Base-by-base conservation (phyloP, 495 filamentous ascomycete species). In the Paragyromitra xinjiangensis region DNA sequence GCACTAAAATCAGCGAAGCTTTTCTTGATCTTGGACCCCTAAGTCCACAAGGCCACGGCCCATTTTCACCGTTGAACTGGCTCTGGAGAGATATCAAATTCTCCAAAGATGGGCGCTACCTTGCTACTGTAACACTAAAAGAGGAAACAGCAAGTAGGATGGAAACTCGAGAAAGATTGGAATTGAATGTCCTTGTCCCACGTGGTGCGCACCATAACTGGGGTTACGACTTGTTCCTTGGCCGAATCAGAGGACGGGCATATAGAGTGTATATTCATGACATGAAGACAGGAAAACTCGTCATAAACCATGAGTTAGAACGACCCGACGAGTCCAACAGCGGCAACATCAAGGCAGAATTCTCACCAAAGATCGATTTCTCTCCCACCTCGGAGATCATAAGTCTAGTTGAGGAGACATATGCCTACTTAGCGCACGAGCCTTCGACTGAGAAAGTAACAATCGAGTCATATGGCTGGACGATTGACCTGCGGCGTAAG, bases 281-380 rank as follows among this genome's bases (percentile, higher is more conserved):
- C 11, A 24, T 64, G 39, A 14, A 64, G 22, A 48, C 62, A 3
- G 62, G 62, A 45, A 8, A n/a, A 24, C 62, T 64, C 37, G 19
- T 64, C 62, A 16, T 44, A 22, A 44, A 45, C n/a, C 19, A 29
- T 45, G 40, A 64, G 39, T 16, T 64, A 12, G 22, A 64, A 19
- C 37, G 62, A 14, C 40, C 39, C 9, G 45, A 16, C 19, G 62
- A 45, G 8, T 22, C 62, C 42, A 64, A 48, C 40, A 22, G 1
- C 40, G 39, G 22, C 2, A 42, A 24, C 7, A 44, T 26, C 6
- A 22, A 48, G 7, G n/a, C n/a, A 16, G 40, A 64, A 48, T 64
- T 64, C 40, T 64, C 62, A 24, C 62, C 19, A 45, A 64, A 45
- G 37, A 64, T 64, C 37, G n/a, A 22, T 64, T 45, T 64, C 19